Base-by-base conservation (phyloP, 192 early-diverging fungal species). In the Pilobolus umbonatus region DNA sequence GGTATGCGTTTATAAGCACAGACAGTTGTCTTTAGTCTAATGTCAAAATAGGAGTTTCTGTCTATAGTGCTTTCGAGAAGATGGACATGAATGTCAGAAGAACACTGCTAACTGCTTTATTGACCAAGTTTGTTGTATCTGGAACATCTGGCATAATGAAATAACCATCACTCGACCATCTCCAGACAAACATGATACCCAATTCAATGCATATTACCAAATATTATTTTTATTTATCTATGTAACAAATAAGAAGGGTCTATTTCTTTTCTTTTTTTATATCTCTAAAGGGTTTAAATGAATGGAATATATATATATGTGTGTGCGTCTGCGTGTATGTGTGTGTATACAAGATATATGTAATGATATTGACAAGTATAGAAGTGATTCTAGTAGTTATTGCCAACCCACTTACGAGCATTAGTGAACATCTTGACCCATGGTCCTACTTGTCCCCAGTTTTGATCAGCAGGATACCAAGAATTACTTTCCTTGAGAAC, bases 391-490 rank as follows among this genome's bases (percentile, higher is more conserved):
- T 64, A 64, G 31, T 30, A 64, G 28, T 57, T 56, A 22, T 56
- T 47, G 34, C 56, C 83, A 30, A 93, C 87, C 95, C 95, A 98
- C 32, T 75, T 68, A 38, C 98, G 78, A 3, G 93, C 95, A 64
- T 98, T 99, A 66, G 81, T 65, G 77, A 98, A 99, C 76, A 99
- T 76, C 44, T 88, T 82, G 50, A 92, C 77, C 96, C 96, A 98
- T 12, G 91, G 93, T 3, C 88, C 88, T 36, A 84, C 64, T 57
- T 83, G 82, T 6, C 80, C 85, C 86, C 84, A 83, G 22, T 82
- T 72, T 21, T 71, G 62, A 17, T 77, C 78, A 7, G 64, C 68
- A 7, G 88, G 86, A 39, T 87, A 76, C 86, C 90, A 99, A 29
- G 96, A 97, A 74, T 98, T 96, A 45, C 91, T 78, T 46, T 87